These are phyloP conservation scores for Hansenula lynferdii DNA, from an alignment of 1,139 yeast genomes.

Conservation along the genomic window DNA sequence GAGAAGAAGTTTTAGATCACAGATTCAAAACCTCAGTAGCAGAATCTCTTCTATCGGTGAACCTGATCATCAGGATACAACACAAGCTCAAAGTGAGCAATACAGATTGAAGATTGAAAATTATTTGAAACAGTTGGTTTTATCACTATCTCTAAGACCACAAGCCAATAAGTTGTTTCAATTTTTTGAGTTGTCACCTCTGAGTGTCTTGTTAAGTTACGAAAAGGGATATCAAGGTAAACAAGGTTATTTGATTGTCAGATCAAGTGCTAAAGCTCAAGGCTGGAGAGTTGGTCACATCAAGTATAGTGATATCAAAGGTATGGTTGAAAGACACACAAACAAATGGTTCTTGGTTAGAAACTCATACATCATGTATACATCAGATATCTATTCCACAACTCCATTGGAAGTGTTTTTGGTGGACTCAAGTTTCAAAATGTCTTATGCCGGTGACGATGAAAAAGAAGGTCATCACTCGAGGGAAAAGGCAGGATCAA, in stretches of 20 bases:
- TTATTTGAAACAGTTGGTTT: conserved; percentile 60
- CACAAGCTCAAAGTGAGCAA: conserved; percentile 6
- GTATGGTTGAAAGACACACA: conserved; percentile 85
- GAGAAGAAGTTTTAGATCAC: conserved; percentile 7
- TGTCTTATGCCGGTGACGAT: conserved; percentile 44
- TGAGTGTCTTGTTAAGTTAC: conserved; percentile 77
- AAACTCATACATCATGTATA: conserved; percentile 80
- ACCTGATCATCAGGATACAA: conserved; percentile 7
- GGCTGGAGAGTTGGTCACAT: conserved; percentile 97
- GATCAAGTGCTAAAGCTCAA: conserved; percentile 79
- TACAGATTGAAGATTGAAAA: conserved; percentile 38
- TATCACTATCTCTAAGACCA: conserved; percentile 61
- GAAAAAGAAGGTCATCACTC: conserved; percentile 14
- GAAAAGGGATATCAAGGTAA: conserved; percentile 83
- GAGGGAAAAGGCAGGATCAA: conserved; percentile 24
- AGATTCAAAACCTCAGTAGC: conserved; percentile 13
- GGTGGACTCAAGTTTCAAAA: conserved; percentile 66
- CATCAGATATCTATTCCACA: conserved; percentile 80
- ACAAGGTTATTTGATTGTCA: conserved; percentile 78
- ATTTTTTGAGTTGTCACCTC: conserved; percentile 85
- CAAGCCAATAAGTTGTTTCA: conserved; percentile 80
- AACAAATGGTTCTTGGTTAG: conserved; percentile 90
- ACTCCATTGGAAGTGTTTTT: conserved; percentile 88
- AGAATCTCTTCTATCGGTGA: conserved; percentile 7
- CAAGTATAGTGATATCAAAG: conserved; percentile 70